Evolutionary conservation across 108 stramenopile species (phyloP), one percentile per base, ranked within the genome.

Genomic region (Parmales sp.): DNA sequence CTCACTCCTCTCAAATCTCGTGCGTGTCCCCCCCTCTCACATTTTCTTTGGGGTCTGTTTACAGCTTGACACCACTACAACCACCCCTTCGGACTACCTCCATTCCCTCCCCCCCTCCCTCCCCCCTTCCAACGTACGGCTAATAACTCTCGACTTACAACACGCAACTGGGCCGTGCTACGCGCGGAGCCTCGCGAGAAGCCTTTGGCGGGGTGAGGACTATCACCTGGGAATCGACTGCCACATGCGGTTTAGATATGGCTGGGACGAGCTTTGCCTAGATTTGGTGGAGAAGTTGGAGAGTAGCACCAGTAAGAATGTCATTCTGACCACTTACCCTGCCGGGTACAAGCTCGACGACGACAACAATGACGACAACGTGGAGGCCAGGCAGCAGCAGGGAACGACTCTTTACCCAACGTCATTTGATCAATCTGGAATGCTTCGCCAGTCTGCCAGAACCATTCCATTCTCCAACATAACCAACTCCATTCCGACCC

Each of bases 181-280:
- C 66, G 93, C 91, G 49, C 76, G 93, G 9, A 66, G 70, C 25
- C 70, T 86, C 20, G 87, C 82, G 19, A 86, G 89, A 76, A 69
- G 74, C 39, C 69, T 93, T 22, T 87, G 82, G 67, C 78, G 84
- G 23, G 94, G 82, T 2, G 94, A 95, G 77, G 77, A 86, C 37
- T 95, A 88, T 75, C 54, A 86, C 23, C 69, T 95, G 29, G 92
- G 93, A 78, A 91, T 93, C 64, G 94, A 95, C 74, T 89, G 90
- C 31, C 94, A 95, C 76, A 92, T 90, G 83, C 85, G 81, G 7
- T 89, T 90, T 66, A 78, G 85, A 16, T 44, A 44, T n/a, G 63
- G 78, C 38, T 90, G 89, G 89, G 89, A 90, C 73, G 54, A 23
- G 1, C 83, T n/a, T n/a, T n/a, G n/a, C n/a, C n/a, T n/a, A n/a